These are phyloP conservation scores for Carallia pectinifolia DNA, from an alignment of 345 rosid genomes.

Conservation along the genomic window DNA sequence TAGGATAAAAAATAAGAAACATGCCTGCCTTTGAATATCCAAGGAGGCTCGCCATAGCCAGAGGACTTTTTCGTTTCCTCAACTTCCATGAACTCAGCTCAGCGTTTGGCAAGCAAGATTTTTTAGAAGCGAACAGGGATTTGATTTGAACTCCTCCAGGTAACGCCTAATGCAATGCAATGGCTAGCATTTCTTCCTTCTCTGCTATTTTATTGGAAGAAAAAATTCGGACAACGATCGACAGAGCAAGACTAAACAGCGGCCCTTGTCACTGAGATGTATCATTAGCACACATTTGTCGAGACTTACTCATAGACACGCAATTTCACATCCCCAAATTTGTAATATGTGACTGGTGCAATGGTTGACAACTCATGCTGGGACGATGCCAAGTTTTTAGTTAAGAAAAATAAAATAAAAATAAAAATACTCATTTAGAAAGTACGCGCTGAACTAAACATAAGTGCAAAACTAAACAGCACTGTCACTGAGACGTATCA, in stretches of 20 bases:
- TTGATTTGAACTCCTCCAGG: background rate
- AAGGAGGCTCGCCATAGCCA: conserved; percentile 79
- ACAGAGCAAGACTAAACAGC: conserved; percentile 1
- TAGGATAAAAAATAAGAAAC: conserved; percentile 9
- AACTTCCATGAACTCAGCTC: conserved; percentile 46
- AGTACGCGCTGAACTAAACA: too few species aligned
- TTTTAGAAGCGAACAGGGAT: background rate
- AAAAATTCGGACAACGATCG: conserved; percentile 4
- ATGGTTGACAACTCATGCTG: too few species aligned
- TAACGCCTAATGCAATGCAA: conserved; percentile 3
- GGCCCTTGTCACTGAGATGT: background rate
- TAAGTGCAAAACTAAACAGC: too few species aligned
- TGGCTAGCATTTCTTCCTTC: background rate
- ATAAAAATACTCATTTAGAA: too few species aligned
- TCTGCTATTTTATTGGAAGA: conserved; percentile 8
- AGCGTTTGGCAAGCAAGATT: conserved; percentile 20
- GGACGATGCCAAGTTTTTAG: too few species aligned
- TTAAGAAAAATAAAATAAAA: too few species aligned
- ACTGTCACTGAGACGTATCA: background rate
- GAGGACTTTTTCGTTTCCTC: conserved; percentile 39
- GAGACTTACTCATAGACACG: too few species aligned
- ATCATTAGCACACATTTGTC: background rate
- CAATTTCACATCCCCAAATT: too few species aligned
- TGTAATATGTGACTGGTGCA: too few species aligned
- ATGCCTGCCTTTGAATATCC: conserved; percentile 94